Conservation (phyloP, 208 protist genomes). For the Trypanosoma vivax region DNA sequence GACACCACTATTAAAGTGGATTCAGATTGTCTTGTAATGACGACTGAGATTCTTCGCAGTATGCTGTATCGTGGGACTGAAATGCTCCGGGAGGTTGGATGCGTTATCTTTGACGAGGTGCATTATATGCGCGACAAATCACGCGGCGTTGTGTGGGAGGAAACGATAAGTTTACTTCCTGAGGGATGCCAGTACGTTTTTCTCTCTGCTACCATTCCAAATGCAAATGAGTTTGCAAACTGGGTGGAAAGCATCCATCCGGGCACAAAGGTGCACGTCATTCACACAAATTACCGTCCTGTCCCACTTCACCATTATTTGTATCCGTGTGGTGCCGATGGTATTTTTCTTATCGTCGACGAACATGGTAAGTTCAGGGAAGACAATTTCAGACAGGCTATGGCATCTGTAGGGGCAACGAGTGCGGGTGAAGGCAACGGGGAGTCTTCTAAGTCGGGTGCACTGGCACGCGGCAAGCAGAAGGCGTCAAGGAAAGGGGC, state of each 20-base stretch:
- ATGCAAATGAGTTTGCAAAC: conserved; percentile 98
- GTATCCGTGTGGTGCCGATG: conserved; percentile 95
- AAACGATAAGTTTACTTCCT: conserved; percentile 99
- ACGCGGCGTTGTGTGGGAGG: conserved; percentile 99
- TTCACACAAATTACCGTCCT: conserved; percentile 99
- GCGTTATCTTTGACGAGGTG: conserved; percentile 99
- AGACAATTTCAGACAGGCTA: conserved; percentile 95
- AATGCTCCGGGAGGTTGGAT: conserved; percentile 98
- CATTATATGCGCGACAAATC: conserved; percentile 99
- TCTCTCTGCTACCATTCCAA: conserved; percentile 99
- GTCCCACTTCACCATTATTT: conserved; percentile 99
- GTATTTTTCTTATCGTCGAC: conserved; percentile 96
- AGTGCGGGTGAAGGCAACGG: conserved; percentile 6
- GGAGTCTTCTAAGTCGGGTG: conserved; percentile 6
- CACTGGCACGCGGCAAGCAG: conserved; percentile 16
- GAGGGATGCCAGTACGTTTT: conserved; percentile 98
- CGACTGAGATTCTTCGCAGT: conserved; percentile 98
- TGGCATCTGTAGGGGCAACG: conserved; percentile 71
- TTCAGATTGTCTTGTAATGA: conserved; percentile 99
- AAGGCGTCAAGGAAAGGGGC: conserved; percentile 15
- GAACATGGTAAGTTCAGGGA: conserved; percentile 93
- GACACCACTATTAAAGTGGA: conserved; percentile 99
- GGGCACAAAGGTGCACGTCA: conserved; percentile 96
- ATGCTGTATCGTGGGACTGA: conserved; percentile 99
- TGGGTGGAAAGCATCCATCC: conserved; percentile 98